Conservation (phyloP, 1,139 yeast species). For the Kurtzmaniella quercitrusa region DNA sequence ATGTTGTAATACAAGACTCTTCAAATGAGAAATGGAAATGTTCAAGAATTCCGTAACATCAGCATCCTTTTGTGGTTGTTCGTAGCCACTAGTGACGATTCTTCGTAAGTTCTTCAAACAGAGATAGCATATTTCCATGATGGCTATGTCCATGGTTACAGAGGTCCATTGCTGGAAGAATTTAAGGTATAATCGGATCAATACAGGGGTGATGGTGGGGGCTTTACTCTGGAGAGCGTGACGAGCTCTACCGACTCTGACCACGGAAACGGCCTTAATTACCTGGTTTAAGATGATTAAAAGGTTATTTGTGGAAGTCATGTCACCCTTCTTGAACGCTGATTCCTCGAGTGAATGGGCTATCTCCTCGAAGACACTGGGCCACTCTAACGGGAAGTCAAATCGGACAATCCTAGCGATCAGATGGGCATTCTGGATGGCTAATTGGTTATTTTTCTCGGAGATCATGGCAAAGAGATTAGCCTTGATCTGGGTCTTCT, state of each 20-base stretch:
- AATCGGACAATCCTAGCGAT: constrained; percentile 71
- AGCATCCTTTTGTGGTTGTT: constrained; percentile 57
- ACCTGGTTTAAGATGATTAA: constrained; percentile 71
- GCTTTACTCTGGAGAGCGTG: constrained; percentile 73
- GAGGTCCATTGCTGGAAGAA: constrained; percentile 63
- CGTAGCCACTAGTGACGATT: constrained; percentile 73
- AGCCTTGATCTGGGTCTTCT: constrained; percentile 58
- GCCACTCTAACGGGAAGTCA: constrained; percentile 91
- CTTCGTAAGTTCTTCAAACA: constrained; percentile 73
- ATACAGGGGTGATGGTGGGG: constrained; percentile 54
- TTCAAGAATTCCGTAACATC: constrained; percentile 59
- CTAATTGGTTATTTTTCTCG: constrained; percentile 70
- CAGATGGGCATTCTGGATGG: constrained; percentile 81
- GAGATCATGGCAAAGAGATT: constrained; percentile 56
- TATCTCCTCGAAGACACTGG: constrained; percentile 64
- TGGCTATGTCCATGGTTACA: constrained; percentile 32
- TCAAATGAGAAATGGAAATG: constrained; percentile 56
- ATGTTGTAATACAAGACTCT: constrained; percentile 49
- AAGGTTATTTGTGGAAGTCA: constrained; percentile 55
- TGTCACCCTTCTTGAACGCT: constrained; percentile 45
- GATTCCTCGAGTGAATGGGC: constrained; percentile 32
- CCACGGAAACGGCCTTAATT: constrained; percentile 66
- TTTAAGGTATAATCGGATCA: constrained; percentile 55
- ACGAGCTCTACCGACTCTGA: constrained; percentile 78
- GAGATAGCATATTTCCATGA: constrained; percentile 71